Conservation (phyloP, 495 filamentous ascomycete species). For the Gamarada debralockiae region DNA sequence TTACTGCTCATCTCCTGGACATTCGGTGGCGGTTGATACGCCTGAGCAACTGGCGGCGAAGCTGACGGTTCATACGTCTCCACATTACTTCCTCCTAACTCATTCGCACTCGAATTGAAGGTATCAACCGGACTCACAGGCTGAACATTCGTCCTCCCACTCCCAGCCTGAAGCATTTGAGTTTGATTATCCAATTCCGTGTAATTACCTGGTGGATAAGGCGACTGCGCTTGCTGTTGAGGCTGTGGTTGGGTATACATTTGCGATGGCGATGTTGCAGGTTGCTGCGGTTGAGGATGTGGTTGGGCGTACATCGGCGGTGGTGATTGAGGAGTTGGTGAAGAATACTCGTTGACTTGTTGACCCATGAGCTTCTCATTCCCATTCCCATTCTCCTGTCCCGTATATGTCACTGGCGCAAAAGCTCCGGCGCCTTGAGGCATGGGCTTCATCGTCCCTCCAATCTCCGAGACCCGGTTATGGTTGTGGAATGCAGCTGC, state of each 20-base stretch:
- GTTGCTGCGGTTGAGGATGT: not conserved
- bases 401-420: no score
- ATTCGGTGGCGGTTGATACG: not conserved
- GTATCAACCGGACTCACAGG: not conserved
- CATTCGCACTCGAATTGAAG: not conserved
- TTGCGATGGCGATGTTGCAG: not conserved
- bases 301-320: constrained; percentile 6
- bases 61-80: not conserved
- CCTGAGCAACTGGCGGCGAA: no score
- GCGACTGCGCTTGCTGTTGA: not conserved
- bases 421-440: no score
- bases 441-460: constrained; percentile 9
- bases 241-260: constrained; percentile 3
- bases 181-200: not conserved
- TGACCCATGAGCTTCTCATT: not conserved
- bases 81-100: not conserved
- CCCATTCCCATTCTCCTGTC: not conserved
- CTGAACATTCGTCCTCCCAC: no score
- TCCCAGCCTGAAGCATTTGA: no score
- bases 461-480: constrained; percentile 4
- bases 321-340: not conserved
- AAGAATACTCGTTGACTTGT: not conserved
- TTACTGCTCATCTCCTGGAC: not conserved
- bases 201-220: not conserved
- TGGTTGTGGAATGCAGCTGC: constrained; percentile 5